Base-by-base conservation (phyloP, 2,329 filamentous ascomycete species). In the Colletotrichum gigasporum region DNA sequence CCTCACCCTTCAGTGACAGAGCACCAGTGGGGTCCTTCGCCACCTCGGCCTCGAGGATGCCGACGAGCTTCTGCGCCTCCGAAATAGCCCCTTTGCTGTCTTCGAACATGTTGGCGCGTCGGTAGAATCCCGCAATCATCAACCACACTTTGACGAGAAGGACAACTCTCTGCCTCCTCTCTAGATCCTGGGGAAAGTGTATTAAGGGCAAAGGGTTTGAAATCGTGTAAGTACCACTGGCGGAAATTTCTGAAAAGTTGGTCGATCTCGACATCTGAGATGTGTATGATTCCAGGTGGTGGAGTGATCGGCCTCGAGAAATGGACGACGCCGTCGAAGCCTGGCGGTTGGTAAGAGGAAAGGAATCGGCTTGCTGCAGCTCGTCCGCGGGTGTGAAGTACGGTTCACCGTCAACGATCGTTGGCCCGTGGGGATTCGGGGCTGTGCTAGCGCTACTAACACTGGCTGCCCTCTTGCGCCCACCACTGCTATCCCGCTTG, bases 41-140 rank as follows among this genome's bases (percentile, higher is more conserved):
- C 1, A 90, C 80, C 48, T 94, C 89, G 0, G 81, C 76, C 76
- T 97, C 93, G 10, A 97, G 83, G 0, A 79, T 81, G 68, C 90
- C 84, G 2, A 93, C 89, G 34, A 97, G 84, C 72, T 91, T 92
- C 63, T 88, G 84, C 1, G 95, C 96, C 80, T 98, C 96, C 10
- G 88, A 85, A 26, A 94, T 87, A 6, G 95, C 93, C 54, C 90
- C 92, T 69, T 87, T 87, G 11, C 92, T 89, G 74, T 98, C 95
- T 18, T 94, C 90, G 58, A 88, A 87, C 80, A 96, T 88, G 8
- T 86, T 87, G 7, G 95, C 93, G 55, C 93, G 87, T 26, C 93
- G 88, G 74, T 98, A 99, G 68, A 98, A 90, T 0, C 91, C 91
- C 2, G 93, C 91, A 66, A 97, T 93, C 73, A 96, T 91, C 8